Evolutionary conservation across 805 yeast genomes (phyloP).

Genomic region (Saturnispora bothae): DNA sequence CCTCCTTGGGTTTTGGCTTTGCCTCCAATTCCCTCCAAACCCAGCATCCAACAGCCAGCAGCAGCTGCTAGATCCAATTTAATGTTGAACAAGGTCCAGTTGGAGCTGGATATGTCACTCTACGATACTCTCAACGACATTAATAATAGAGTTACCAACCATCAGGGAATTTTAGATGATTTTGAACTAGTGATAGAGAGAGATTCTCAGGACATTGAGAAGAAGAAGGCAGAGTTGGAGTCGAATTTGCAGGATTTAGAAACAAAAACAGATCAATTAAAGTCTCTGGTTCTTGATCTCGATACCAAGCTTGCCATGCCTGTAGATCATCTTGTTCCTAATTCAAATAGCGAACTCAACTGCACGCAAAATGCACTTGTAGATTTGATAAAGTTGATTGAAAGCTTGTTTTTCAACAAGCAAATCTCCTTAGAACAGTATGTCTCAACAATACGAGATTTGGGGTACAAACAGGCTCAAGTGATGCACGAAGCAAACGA

Average conservation of each 20-base stretch:
- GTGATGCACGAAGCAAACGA: slow-evolving; percentile 39
- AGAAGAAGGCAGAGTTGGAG: not conserved
- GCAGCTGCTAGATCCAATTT: not conserved
- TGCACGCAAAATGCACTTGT: not conserved
- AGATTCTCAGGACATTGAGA: slow-evolving; percentile 1
- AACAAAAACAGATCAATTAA: not conserved
- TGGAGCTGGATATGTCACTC: not conserved
- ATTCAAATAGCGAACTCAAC: not conserved
- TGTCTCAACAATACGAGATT: slow-evolving; percentile 34
- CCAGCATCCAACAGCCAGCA: slow-evolving; percentile 6
- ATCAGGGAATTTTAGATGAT: not conserved
- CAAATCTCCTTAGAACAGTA: slow-evolving; percentile 33
- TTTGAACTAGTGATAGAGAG: not conserved
- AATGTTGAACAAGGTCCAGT: slow-evolving; percentile 1
- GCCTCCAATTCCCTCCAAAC: slow-evolving; percentile 25
- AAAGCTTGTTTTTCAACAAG: slow-evolving; percentile 43
- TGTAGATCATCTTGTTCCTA: not conserved
- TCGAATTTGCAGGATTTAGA: not conserved
- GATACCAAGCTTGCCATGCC: not conserved
- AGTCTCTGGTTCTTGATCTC: not conserved
- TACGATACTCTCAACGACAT: not conserved
- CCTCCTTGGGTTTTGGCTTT: slow-evolving; percentile 3
- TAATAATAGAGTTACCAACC: not conserved
- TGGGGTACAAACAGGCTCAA: slow-evolving; percentile 57
- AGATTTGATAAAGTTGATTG: slow-evolving; percentile 45